Base-by-base conservation (phyloP, 768 basidiomycete genomes). In the Trametes gibbosa region DNA sequence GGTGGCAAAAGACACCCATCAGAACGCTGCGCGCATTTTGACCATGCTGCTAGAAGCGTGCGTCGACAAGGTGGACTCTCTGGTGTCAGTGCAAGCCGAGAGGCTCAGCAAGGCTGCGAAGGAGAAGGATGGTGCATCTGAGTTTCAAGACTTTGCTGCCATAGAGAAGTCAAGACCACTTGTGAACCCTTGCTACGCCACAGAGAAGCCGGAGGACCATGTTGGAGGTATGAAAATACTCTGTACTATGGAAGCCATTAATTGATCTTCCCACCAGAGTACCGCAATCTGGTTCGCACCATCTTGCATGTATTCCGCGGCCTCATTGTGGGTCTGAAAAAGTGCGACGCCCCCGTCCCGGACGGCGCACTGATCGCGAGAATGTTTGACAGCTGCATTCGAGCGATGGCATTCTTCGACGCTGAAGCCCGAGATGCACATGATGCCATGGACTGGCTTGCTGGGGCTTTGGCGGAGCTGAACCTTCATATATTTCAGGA, bases 401-500 rank as follows among this genome's bases (percentile, higher is more conserved):
- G 85, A 39, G 92, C 90, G 76, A 88, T 97, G 83, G 80, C 85
- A 16, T 79, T 96, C 47, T 92, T 68, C 34, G 69, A 92, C 69
- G 90, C 90, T 57, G 79, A 84, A 5, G 82, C 88, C 56, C 81
- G 81, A 50, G 84, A 87, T 54, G 79, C 80, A 55, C 82, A 86
- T 51, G 95, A 98, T 69, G 86, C 87, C 5, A 82, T 94, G 67
- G 96, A 99, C 57, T 86, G 87, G 80, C 76, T 90, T 50, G 83
- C 83, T 5, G 81, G 84, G 72, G 84, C 90, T 41, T 81, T 95
- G 43, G 73, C 85, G 37, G 90, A 95, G 70, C 83, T 95, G 66
- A 90, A 97, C 68, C 78, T 90, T 8, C 92, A 96, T 67, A 89
- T 95, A 60, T 95, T 97, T 71, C 90, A 96, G 72, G 94, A 97